Percentiles rank a stretch among this genome's conserved stretches.
Conservation (phyloP, 192 early-diverging fungal species). For the Piromyces finnis region DNA sequence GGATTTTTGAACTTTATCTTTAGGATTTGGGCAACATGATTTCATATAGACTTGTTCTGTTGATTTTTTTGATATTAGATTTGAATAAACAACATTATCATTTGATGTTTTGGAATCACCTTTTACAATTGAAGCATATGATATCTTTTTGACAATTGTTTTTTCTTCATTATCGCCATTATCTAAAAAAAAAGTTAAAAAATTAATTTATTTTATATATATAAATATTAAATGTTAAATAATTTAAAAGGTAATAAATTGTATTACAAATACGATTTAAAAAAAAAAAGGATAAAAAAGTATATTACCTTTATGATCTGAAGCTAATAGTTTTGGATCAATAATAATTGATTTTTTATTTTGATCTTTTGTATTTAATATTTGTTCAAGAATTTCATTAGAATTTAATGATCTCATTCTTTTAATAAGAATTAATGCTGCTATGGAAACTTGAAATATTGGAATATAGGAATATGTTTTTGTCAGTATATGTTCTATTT, state of each 20-base stretch:
- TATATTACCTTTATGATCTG: too few relatives aligned
- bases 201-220: too few relatives aligned
- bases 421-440: neutral
- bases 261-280: too few relatives aligned
- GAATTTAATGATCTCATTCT: neutral
- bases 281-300: too few relatives aligned
- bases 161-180: neutral
- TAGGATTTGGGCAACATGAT: neutral
- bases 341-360: neutral
- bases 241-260: too few relatives aligned
- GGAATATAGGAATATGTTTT: neutral
- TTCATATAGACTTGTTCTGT: neutral
- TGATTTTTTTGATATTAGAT: neutral
- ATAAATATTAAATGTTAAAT: too few relatives aligned
- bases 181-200: too few relatives aligned
- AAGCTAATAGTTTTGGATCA: neutral
- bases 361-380: neutral
- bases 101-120: neutral
- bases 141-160: neutral
- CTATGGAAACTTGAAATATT: neutral
- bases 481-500: neutral
- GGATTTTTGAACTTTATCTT: neutral
- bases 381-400: neutral
- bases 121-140: neutral
- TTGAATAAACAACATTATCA: neutral